Conservation (phyloP, 164 flowering plant species). For the Aristolochia contorta region DNA sequence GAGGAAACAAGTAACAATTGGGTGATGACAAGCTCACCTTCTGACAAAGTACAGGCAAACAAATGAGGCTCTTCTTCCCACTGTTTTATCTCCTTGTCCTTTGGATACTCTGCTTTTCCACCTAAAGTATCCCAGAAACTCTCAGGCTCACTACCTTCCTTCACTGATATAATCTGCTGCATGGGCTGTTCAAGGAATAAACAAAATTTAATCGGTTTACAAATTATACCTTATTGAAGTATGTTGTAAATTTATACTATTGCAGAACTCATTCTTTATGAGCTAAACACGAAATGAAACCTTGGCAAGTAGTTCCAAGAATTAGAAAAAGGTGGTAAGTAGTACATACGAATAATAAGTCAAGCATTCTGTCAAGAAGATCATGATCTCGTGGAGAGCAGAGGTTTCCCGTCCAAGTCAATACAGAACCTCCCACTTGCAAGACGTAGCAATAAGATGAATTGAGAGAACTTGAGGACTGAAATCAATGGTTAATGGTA, state of each 20-base stretch:
- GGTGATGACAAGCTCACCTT: constrained; percentile 19
- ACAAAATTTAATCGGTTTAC: not conserved
- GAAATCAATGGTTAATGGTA: constrained; percentile 10
- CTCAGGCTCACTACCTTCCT: constrained; percentile 86
- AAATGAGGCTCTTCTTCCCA: constrained; percentile 87
- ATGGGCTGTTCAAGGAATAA: constrained; percentile 48
- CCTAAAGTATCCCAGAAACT: constrained; percentile 89
- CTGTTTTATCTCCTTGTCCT: constrained; percentile 63
- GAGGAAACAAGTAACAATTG: not conserved
- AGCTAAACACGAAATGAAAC: too few relatives aligned
- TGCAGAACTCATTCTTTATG: too few relatives aligned
- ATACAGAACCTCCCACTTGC: constrained; percentile 62
- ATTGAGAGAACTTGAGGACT: constrained; percentile 89
- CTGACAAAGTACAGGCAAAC: constrained; percentile 72
- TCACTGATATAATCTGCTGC: constrained; percentile 63
- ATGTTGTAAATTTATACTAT: too few relatives aligned
- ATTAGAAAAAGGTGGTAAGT: not conserved
- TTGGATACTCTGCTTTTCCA: constrained; percentile 78
- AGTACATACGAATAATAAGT: constrained; percentile 41
- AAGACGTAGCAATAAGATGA: constrained; percentile 91
- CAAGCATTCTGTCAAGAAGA: constrained; percentile 88
- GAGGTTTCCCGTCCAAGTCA: constrained; percentile 86
- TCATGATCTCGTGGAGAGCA: constrained; percentile 79
- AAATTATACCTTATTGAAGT: too few relatives aligned
- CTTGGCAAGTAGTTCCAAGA: not conserved